Evolutionary conservation across 1,284 basidiomycete genomes (phyloP).

Genomic region (Puccinia novopanici): DNA sequence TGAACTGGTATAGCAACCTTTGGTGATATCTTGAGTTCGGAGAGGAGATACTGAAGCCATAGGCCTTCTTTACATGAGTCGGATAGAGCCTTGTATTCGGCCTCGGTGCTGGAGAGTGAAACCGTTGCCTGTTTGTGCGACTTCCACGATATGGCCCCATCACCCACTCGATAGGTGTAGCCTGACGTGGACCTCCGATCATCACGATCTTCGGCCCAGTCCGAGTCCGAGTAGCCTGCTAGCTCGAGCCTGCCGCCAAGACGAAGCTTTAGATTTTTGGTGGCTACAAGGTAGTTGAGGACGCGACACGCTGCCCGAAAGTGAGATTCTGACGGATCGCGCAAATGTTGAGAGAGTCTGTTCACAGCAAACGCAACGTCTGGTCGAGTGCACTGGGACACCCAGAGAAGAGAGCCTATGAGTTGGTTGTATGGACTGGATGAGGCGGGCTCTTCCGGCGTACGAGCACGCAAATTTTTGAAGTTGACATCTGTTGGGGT

Average conservation of each 20-base stretch:
- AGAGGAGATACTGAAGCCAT: not conserved
- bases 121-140: slow-evolving; percentile 9
- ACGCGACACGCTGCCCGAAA: not conserved
- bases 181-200: slow-evolving; percentile 1
- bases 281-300: not conserved
- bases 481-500: not conserved
- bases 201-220: not conserved
- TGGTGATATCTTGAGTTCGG: not conserved
- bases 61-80: not conserved
- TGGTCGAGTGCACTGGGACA: slow-evolving; percentile 8
- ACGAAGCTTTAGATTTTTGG: not conserved
- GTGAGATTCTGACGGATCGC: not conserved
- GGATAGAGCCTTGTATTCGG: not conserved
- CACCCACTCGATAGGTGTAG: slow-evolving; percentile 1
- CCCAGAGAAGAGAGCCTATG: not conserved
- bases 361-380: not conserved
- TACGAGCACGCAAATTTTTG: not conserved
- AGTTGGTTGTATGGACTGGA: not conserved
- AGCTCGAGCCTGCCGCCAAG: not conserved
- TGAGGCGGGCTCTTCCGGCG: not conserved
- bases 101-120: too few species aligned
- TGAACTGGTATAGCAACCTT: too few species aligned
- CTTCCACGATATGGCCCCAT: slow-evolving; percentile 15
- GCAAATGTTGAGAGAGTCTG: not conserved
- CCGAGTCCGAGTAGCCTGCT: not conserved